Evolutionary conservation across 805 yeast species (phyloP).

Genomic region (Metschnikowia lachancei): DNA sequence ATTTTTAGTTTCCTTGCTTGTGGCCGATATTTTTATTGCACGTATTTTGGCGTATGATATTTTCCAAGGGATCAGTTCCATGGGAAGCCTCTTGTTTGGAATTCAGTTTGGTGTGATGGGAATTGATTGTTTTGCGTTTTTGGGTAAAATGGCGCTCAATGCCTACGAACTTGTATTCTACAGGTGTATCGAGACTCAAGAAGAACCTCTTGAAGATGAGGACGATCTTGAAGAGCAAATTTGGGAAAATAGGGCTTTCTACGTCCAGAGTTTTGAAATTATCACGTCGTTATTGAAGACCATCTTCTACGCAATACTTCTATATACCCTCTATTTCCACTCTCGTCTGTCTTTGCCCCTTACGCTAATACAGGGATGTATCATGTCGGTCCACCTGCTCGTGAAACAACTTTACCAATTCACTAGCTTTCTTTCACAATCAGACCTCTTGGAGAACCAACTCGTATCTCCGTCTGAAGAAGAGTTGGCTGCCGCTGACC

Average conservation of each 20-base stretch:
- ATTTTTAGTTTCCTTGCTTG: constrained; percentile 44
- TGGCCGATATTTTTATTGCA: constrained; percentile 52
- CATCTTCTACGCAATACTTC: constrained; percentile 29
- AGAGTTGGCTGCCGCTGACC: constrained; percentile 56
- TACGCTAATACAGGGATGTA: constrained; percentile 42
- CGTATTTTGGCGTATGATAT: constrained; percentile 55
- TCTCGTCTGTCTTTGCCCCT: constrained; percentile 34
- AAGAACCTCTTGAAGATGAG: constrained; percentile 19
- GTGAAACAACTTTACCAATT: constrained; percentile 40
- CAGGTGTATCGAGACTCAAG: constrained; percentile 22
- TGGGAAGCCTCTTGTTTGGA: constrained; percentile 64
- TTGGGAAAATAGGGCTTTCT: constrained; percentile 71
- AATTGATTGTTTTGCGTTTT: constrained; percentile 48
- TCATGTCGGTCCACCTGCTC: constrained; percentile 39
- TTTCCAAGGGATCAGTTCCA: constrained; percentile 49
- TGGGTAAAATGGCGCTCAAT: constrained; percentile 49
- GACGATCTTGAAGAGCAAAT: constrained; percentile 50
- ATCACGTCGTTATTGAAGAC: constrained; percentile 42
- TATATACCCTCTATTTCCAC: constrained; percentile 35
- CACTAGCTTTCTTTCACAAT: constrained; percentile 50
- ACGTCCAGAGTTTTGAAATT: constrained; percentile 56
- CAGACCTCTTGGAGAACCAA: constrained; percentile 61
- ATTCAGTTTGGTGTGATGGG: constrained; percentile 70
- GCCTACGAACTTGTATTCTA: constrained; percentile 52
- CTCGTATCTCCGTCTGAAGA: constrained; percentile 60